A percentile compares a stretch with the other conserved stretches of the same genome.
Conservation (phyloP, 805 yeast species). For the Lipomyces orientalis region DNA sequence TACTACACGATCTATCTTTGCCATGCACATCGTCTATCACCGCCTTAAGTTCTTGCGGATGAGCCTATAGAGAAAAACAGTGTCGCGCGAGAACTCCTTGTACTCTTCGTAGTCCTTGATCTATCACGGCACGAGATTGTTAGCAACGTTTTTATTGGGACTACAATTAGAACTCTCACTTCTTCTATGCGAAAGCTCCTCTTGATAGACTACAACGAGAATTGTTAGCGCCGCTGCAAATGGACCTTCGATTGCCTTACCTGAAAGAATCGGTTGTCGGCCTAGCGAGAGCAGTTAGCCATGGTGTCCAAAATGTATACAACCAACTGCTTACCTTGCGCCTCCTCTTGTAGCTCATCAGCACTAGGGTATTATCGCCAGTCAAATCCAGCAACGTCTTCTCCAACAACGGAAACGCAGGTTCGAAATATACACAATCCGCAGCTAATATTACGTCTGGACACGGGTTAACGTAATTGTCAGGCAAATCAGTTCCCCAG, state of each 20-base stretch:
- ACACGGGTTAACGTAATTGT: slow-evolving; percentile 43
- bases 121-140: slow-evolving; percentile 17
- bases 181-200: slow-evolving; percentile 44
- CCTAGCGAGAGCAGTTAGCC: slow-evolving; percentile 19
- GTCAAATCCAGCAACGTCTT: slow-evolving; percentile 54
- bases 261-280: slow-evolving; percentile 47
- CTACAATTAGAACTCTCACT: slow-evolving; percentile 26
- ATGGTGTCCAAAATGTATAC: neutral
- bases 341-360: slow-evolving; percentile 62
- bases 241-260: neutral
- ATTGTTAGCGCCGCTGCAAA: neutral
- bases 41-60: slow-evolving; percentile 17
- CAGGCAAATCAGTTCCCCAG: slow-evolving; percentile 55
- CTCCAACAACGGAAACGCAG: slow-evolving; percentile 59
- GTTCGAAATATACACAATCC: slow-evolving; percentile 63
- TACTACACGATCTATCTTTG: neutral
- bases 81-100: slow-evolving; percentile 25
- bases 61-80: slow-evolving; percentile 27
- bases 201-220: slow-evolving; percentile 40
- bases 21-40: neutral
- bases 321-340: slow-evolving; percentile 47
- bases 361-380: slow-evolving; percentile 50
- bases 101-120: slow-evolving; percentile 41
- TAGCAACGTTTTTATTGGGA: neutral
- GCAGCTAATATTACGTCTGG: slow-evolving; percentile 61